Evolutionary conservation across 1,139 yeast species (phyloP), one percentile per base, ranked within the genome.

Genomic region (Taphrina wiesneri): DNA sequence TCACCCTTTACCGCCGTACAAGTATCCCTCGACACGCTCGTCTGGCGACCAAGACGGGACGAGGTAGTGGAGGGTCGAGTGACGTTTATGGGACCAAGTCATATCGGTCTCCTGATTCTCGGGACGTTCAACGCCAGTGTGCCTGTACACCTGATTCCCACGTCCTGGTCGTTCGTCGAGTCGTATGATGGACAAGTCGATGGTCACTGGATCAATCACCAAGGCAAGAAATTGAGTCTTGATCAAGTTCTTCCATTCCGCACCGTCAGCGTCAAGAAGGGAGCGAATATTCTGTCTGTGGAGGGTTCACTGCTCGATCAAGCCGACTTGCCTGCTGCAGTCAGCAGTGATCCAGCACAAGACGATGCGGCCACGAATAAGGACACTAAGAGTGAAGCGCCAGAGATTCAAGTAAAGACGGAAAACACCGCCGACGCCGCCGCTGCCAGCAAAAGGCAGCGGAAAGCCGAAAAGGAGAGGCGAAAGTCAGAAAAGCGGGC

Each of bases 71-170:
- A 92, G 75, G 99, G 99, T 5, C 83, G 85, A 79, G 83, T 89
- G 67, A 90, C 90, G 78, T 85, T 93, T 83, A 97, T 92, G 79
- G 87, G 97, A 0, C 97, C 96, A 17, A 88, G 96, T 7, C 99
- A 93, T 75, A 87, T 95, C 73, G 98, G 98, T 69, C 80, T 93
- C 70, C 82, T 93, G 71, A 82, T 93, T 64, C 93, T 90, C 75
- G 98, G 93, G 77, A 90, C 96, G 0, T 93, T 93, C 79, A 95
- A 93, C 77, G 98, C 97, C 39, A 86, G 95, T 65, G 90, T 93
- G 70, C 90, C 89, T 76, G 86, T 89, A 75, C 87, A 83, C 74
- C 85, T 85, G 72, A 90, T 93, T 70, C 99, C 99, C 19, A 78
- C 79, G 49, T 83, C 81, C 63, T 93, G 99, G 99, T 79, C 80